Evolutionary conservation across 352 stramenopile species (phyloP).

Genomic region (Thalassiosira mediterranea): DNA sequence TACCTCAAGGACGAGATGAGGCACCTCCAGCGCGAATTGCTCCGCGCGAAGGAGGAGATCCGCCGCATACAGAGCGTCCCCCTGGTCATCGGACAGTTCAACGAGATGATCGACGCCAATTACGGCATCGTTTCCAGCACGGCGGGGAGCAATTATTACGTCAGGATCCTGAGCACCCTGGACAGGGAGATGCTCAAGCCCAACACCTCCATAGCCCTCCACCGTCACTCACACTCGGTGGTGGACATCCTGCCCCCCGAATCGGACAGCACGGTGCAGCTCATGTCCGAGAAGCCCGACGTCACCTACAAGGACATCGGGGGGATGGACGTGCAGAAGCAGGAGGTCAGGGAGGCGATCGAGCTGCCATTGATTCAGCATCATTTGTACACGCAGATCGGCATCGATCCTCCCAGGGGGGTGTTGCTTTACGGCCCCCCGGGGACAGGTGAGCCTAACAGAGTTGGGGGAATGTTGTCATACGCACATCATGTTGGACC

Average conservation of each 20-base stretch:
- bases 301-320: slow-evolving; percentile 98
- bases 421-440: slow-evolving; percentile 97
- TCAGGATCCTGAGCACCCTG: slow-evolving; percentile 97
- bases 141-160: slow-evolving; percentile 98
- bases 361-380: slow-evolving; percentile 99
- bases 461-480: not conserved
- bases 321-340: slow-evolving; percentile 99
- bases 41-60: slow-evolving; percentile 98
- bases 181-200: slow-evolving; percentile 98
- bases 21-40: slow-evolving; percentile 98
- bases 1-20: slow-evolving; percentile 99
- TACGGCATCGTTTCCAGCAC: slow-evolving; percentile 98
- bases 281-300: slow-evolving; percentile 98
- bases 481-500: not conserved
- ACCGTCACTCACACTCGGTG: slow-evolving; percentile 98
- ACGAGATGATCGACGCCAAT: slow-evolving; percentile 99
- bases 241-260: slow-evolving; percentile 97
- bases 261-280: slow-evolving; percentile 99
- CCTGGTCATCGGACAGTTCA: slow-evolving; percentile 99
- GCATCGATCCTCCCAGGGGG: slow-evolving; percentile 98
- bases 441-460: slow-evolving; percentile 64
- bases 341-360: slow-evolving; percentile 97
- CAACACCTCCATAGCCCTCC: slow-evolving; percentile 97
- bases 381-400: slow-evolving; percentile 99
- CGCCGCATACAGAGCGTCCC: slow-evolving; percentile 99